Evolutionary conservation across 176 grass and related monocot genomes (phyloP), one percentile per base, ranked within the genome.

Genomic region (Chrysopogon serrulatus): DNA sequence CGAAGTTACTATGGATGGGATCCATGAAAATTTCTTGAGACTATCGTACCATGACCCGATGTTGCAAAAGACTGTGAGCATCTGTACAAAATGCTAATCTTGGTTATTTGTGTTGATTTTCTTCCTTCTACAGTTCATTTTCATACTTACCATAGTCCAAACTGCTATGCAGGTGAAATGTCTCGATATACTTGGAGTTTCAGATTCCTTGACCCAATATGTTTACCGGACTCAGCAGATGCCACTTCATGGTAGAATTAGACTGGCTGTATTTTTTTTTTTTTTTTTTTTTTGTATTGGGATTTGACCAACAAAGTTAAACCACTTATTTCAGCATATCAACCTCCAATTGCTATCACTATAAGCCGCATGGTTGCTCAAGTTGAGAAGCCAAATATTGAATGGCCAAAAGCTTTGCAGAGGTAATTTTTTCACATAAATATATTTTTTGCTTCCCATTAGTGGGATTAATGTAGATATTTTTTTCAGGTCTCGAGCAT

Each of bases 1-100:
- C 87, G 96, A 95, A 65, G 75, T 93, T 90, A 95, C 96, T 30
- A 93, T 98, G 96, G 96, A 98, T 85, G 96, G 96, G 51, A 98
- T 98, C 79, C 91, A 95, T 69, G 96, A 98, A 82, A 98, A 98
- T 67, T 87, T 95, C 83, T 86, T 95, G 62, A 88, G 40, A 69
- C 87, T 98, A 63, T 88, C 92, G 79, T 98, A 98, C 83, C 96
- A 95, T 83, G 96, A 98, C 51, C 96, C 96, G 21, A 91, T 98
- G 92, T 84, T 98, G 85, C 87, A 91, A 73, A 98, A 95, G 80
- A 98, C 92, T 27, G 92, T 94, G 67, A 87, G 92, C 90, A 89
- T 69, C 36, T 84, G 27, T 30, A 76, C 74, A 49, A 48, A 45
- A 18, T 34, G 23, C 23, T 68, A 31, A 66, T 86, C 34, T 41